phyloP scores from a whole-genome alignment of 148 eudicot genomes.

The Amaranthus hypochondriacus region DNA sequence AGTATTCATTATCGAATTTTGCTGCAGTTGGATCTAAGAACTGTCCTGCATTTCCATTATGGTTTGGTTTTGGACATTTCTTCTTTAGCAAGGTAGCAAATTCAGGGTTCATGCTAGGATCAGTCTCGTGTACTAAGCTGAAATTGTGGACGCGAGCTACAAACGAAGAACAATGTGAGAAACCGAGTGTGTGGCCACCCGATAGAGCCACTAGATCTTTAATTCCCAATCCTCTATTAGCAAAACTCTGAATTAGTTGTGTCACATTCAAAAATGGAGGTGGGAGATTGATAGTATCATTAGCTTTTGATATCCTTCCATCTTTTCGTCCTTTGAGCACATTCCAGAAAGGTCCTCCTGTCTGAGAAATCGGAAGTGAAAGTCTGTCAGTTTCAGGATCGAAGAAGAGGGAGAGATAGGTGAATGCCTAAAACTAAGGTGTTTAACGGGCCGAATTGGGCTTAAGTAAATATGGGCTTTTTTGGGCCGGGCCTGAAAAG shows the following conservation, averaged over 20 bases:
- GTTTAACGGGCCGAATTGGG: too few relatives aligned
- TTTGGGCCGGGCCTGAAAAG: too few relatives aligned
- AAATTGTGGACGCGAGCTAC: constrained; percentile 49
- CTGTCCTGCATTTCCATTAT: constrained; percentile 41
- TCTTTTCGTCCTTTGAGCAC: constrained; percentile 66
- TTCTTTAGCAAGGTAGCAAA: constrained; percentile 39
- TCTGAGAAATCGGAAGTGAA: constrained; percentile 16
- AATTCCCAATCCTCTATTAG: constrained; percentile 33
- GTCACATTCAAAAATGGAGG: constrained; percentile 39
- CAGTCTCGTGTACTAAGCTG: constrained; percentile 32
- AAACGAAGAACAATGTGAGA: constrained; percentile 64
- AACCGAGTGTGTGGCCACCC: constrained; percentile 64
- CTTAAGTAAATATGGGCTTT: too few relatives aligned
- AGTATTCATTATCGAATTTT: constrained; percentile 48
- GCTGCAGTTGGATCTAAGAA: constrained; percentile 57
- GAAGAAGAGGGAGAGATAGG: neutral
- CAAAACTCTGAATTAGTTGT: constrained; percentile 42
- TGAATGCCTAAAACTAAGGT: neutral
- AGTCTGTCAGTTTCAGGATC: neutral
- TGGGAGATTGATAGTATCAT: constrained; percentile 45
- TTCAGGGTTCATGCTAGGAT: constrained; percentile 41
- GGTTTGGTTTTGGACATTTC: constrained; percentile 44
- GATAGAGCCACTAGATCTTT: constrained; percentile 57
- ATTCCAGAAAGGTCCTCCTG: constrained; percentile 52
- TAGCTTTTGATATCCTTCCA: constrained; percentile 51